Conservation (phyloP, 768 basidiomycete genomes). For the Kwoniella dendrophila region DNA sequence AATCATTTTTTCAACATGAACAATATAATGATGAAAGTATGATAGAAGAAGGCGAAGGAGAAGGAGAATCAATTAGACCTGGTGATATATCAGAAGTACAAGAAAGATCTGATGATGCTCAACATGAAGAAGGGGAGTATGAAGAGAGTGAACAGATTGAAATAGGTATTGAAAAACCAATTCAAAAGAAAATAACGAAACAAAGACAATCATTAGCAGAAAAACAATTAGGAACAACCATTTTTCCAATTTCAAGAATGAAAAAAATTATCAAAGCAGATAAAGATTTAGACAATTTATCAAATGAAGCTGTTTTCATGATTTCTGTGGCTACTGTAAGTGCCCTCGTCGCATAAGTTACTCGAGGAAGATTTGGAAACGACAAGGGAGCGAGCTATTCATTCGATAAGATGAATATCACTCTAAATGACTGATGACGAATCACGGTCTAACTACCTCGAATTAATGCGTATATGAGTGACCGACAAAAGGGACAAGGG, state of each 20-base stretch:
- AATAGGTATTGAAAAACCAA: constrained; percentile 10
- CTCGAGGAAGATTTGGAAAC: background rate
- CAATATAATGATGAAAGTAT: no score
- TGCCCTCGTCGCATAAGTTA: constrained; percentile 6
- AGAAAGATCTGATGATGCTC: constrained; percentile 8
- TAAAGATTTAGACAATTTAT: constrained; percentile 63
- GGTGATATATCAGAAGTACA: constrained; percentile 17
- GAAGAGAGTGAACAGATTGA: constrained; percentile 20
- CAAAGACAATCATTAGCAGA: constrained; percentile 48
- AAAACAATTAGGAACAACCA: constrained; percentile 66
- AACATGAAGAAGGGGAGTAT: constrained; percentile 19
- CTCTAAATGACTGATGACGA: background rate
- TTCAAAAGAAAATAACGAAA: constrained; percentile 36
- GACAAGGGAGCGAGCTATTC: background rate
- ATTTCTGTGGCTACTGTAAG: constrained; percentile 78
- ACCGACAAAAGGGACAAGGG: no score
- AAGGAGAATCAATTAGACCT: constrained; percentile 22
- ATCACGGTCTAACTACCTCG: background rate
- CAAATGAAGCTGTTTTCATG: constrained; percentile 75
- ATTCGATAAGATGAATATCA: background rate
- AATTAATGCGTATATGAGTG: no score
- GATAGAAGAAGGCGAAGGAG: background rate
- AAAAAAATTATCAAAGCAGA: constrained; percentile 86
- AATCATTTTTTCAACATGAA: no score
- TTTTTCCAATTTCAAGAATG: constrained; percentile 74